Evolutionary conservation across 306 rosid species (phyloP).

Genomic region (Pyrus bretschneideri): DNA sequence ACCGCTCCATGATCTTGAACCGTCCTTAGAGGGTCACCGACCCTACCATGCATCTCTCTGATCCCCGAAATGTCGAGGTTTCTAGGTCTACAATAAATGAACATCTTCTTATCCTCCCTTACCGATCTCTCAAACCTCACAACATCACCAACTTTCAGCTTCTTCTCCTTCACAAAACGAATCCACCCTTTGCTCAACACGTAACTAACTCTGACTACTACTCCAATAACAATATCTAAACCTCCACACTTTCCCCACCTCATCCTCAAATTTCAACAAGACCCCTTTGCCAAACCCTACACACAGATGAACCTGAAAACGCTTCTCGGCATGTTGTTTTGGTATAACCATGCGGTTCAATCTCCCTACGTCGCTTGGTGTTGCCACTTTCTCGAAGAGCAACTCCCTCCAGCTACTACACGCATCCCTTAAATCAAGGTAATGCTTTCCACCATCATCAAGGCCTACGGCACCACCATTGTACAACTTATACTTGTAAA

Average conservation of each 20-base stretch:
- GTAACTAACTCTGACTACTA: too few species aligned
- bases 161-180: too few species aligned
- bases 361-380: slow-evolving; percentile 42
- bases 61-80: not conserved
- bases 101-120: slow-evolving; percentile 16
- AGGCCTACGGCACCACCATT: too few species aligned
- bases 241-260: slow-evolving; percentile 30
- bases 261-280: slow-evolving; percentile 26
- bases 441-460: not conserved
- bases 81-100: slow-evolving; percentile 4
- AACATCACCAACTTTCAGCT: too few species aligned
- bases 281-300: slow-evolving; percentile 13
- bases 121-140: slow-evolving; percentile 7
- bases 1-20: slow-evolving; percentile 10
- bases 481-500: slow-evolving; percentile 8
- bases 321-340: slow-evolving; percentile 32
- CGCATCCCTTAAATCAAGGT: not conserved
- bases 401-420: not conserved
- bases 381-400: slow-evolving; percentile 36
- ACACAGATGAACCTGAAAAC: slow-evolving; percentile 8
- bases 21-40: not conserved
- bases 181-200: too few species aligned
- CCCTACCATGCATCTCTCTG: not conserved
- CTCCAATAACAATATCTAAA: too few species aligned
- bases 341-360: slow-evolving; percentile 36